phyloP scores from a whole-genome alignment of 257 asterid species.

The Primulina eburnea region DNA sequence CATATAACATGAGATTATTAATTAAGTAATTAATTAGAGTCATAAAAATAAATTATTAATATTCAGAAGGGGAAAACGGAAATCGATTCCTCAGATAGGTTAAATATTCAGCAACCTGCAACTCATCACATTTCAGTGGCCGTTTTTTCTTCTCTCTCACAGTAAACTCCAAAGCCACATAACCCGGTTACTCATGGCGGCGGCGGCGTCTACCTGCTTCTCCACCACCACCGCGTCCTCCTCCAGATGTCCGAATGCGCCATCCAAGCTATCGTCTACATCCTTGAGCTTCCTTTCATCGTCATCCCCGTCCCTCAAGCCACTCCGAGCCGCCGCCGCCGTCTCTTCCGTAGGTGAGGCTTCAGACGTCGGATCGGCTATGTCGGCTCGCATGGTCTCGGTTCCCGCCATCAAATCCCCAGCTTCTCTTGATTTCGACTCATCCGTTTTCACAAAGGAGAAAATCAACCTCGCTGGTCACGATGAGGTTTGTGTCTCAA shows the following conservation, averaged over 20 bases:
- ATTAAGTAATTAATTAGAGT: no score
- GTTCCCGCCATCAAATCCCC: slow-evolving; percentile 43
- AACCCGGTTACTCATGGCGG: slow-evolving; percentile 42
- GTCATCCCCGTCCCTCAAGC: slow-evolving; percentile 47
- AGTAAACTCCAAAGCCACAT: slow-evolving; percentile 21
- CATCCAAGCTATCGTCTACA: slow-evolving; percentile 23
- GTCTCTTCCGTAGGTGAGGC: slow-evolving; percentile 22
- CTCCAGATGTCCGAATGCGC: slow-evolving; percentile 29
- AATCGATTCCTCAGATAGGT: no score
- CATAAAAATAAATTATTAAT: no score
- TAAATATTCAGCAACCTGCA: no score
- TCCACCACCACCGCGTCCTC: slow-evolving; percentile 26
- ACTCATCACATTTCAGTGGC: background rate
- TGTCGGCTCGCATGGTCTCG: slow-evolving; percentile 62
- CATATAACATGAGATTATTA: no score
- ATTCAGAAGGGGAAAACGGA: no score
- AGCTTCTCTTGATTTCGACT: slow-evolving; percentile 63
- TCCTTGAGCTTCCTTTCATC: slow-evolving; percentile 59
- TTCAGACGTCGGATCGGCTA: slow-evolving; percentile 39
- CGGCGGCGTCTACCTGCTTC: slow-evolving; percentile 53
- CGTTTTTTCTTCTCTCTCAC: background rate
- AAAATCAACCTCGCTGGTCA: slow-evolving; percentile 76
- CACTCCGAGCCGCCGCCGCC: slow-evolving; percentile 38
- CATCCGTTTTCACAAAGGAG: slow-evolving; percentile 79
- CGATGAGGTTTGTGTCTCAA: slow-evolving; percentile 55